phyloP scores from a whole-genome alignment of 75 land plant genomes.

The Sequoia sempervirens region DNA sequence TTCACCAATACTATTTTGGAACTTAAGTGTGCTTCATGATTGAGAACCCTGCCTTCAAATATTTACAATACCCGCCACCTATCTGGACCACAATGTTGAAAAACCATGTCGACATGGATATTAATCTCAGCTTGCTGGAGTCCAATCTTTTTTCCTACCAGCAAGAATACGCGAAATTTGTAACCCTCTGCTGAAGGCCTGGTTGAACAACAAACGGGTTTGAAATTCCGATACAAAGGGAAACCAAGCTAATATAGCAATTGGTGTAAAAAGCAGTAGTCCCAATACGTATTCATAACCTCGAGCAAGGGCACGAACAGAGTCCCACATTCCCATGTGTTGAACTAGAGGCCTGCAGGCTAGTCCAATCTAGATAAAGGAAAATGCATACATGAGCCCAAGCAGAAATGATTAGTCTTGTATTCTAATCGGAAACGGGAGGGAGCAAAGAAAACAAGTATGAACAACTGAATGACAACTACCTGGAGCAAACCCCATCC shows the following conservation, averaged over 20 bases:
- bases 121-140: slow-evolving; percentile 17
- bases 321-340: slow-evolving; percentile 66
- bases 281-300: slow-evolving; percentile 30
- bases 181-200: slow-evolving; percentile 52
- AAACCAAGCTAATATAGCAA: slow-evolving; percentile 47
- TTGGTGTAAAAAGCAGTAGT: slow-evolving; percentile 16
- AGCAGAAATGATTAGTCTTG: background rate
- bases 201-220: slow-evolving; percentile 43
- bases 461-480: slow-evolving; percentile 8
- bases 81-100: background rate
- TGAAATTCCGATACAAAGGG: slow-evolving; percentile 52
- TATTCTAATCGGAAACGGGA: background rate
- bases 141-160: slow-evolving; percentile 30
- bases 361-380: slow-evolving; percentile 47
- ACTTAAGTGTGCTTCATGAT: background rate
- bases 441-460: background rate
- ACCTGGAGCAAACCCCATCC: slow-evolving; percentile 99
- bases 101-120: background rate
- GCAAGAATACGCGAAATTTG: slow-evolving; percentile 49
- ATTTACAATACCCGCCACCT: background rate
- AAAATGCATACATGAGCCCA: background rate
- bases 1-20: background rate
- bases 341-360: slow-evolving; percentile 51
- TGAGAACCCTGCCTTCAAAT: background rate
- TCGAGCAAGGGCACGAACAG: slow-evolving; percentile 69